Evolutionary conservation across 441 rosid species (phyloP), one percentile per base, ranked within the genome.

Genomic region (Pelargonium cotyledonis): DNA sequence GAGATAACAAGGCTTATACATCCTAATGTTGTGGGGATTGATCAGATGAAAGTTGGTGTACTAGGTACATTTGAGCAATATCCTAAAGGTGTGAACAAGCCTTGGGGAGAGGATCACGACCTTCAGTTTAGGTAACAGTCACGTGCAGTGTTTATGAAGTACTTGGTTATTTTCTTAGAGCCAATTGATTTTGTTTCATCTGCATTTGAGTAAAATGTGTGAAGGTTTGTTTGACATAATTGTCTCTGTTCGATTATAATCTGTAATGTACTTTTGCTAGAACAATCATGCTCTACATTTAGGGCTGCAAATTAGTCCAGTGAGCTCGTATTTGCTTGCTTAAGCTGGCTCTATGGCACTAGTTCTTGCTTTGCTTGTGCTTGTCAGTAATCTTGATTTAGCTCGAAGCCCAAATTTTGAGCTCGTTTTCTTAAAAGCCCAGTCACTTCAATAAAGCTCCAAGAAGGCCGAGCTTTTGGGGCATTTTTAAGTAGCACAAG

Each of bases 71-170:
- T 71, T 70, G 97, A 89, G 77, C 87, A 76, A 53, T 76, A 70
- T 81, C 71, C 81, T 67, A 89, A 80, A 79, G 69, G 82, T 76
- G 78, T 78, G 79, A 81, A 79, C 86, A 92, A 90, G 88, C 91
- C 95, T 65, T 95, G 99, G 99, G 92, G 95, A 77, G 95, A 88
- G 72, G 93, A 86, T 69, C 98, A 92, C 70, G 96, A 92, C 70
- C 82, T 92, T 79, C 96, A 88, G 82, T 89, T 95, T 63, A 95
- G 98, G 99, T 92, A 84, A 86, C 72, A 41, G 80, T 80, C 69
- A 65, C 12, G 1, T 70, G 69, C 65, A 77, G 74, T 74, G 29
- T 64, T 76, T 68, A 64, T 77, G 71, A 70, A 71, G 67, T 65
- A 63, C 68, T 49, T 10, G 43, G 2, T 78, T 80, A 63, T 79